Percentiles rank a stretch among this genome's conserved stretches.
Conservation (phyloP, 495 filamentous ascomycete species). For the Trichoderma orchidacearum region DNA sequence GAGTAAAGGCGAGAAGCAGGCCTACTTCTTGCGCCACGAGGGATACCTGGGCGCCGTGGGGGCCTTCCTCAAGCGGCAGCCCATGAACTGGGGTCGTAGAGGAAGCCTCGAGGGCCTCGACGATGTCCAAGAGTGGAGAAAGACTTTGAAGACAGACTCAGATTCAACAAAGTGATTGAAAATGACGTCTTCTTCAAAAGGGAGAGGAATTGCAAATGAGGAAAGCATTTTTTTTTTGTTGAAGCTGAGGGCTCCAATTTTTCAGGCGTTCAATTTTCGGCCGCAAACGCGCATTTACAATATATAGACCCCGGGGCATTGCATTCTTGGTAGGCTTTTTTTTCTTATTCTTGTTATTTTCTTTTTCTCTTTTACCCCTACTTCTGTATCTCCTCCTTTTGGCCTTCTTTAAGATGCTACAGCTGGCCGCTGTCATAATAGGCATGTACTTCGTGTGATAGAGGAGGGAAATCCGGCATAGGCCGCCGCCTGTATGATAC, state of each 20-base stretch:
- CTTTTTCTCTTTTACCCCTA: neutral
- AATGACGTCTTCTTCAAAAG: neutral
- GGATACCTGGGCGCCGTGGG: conserved; percentile 95
- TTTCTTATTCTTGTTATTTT: neutral
- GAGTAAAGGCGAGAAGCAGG: conserved; percentile 86
- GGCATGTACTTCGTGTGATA: neutral
- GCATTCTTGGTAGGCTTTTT: neutral
- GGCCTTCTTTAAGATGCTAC: neutral
- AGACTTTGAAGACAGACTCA: neutral
- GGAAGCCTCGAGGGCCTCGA: conserved; percentile 44
- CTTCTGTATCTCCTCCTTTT: neutral
- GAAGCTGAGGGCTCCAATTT: neutral
- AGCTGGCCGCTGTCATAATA: neutral
- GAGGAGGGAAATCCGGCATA: neutral
- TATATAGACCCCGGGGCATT: neutral
- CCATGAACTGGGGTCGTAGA: conserved; percentile 79
- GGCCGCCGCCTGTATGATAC: neutral
- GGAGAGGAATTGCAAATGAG: neutral
- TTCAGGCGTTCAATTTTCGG: neutral
- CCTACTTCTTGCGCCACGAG: conserved; percentile 91
- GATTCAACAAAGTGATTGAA: neutral
- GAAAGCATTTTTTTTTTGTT: neutral
- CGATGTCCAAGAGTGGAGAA: neutral
- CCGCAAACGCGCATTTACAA: neutral
- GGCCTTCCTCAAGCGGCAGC: conserved; percentile 84